Evolutionary conservation across 2,329 filamentous ascomycete genomes (phyloP), one percentile per base, ranked within the genome.

Genomic region (Neurospora sp.): DNA sequence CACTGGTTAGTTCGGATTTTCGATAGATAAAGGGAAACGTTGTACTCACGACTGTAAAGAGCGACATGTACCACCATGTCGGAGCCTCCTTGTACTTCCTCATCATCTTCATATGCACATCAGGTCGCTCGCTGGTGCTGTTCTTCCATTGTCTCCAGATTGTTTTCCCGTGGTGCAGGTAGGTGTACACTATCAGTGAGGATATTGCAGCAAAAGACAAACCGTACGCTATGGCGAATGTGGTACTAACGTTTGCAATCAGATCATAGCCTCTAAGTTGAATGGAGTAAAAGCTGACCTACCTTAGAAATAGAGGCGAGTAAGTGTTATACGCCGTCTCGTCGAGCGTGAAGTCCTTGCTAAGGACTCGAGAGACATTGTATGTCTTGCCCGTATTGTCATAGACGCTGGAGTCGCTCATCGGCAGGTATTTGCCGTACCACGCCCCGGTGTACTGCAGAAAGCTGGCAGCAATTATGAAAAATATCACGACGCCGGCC

Each of bases 121-220:
- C 87, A 0, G 87, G 86, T 75, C 86, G 87, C 77, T 89, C 87
- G 19, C 77, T 83, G 8, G 84, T 86, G 72, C 87, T 87, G 73
- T 84, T 85, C 70, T 81, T 84, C 75, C 87, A 89, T 72, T 89
- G 88, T 57, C 80, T 80, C 87, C 87, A 89, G 67, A 92, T 89
- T 68, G 88, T 86, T 72, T 86, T 83, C 40, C 91, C 85, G 71
- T 92, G 87, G 78, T 91, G 88, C 4, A 93, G 80, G 72, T 82
- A 86, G 0, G 87, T 90, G 75, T 92, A 87, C 0, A 91, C 84
- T n/a, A 93, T 79, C 1, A 93, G 83, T 0, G 90, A 86, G 0
- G 90, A 82, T 52, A 92, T 91, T 67, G 89, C 86, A 3, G 91
- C 91, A 76, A 93, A 93, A 0, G 88, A 91, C 1, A 92, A 80